A percentile compares a stretch with the other conserved stretches of the same genome.
Evolutionary conservation across 2,329 filamentous ascomycete species (phyloP).

Genomic region (Aspergillus aculeatus): DNA sequence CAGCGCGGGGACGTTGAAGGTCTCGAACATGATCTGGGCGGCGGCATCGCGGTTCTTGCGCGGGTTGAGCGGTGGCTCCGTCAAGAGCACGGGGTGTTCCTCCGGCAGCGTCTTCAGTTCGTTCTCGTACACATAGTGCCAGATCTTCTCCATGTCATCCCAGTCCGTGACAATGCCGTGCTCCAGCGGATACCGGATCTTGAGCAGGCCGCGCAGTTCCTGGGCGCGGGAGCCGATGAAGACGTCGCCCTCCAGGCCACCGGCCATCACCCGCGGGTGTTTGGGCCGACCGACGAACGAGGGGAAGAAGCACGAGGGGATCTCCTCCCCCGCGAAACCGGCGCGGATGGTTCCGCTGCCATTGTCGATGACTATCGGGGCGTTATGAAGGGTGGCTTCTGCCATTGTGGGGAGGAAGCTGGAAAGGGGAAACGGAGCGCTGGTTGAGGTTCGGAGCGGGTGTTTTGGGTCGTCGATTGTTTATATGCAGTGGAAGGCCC

Average conservation of each 20-base stretch:
- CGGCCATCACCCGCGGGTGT: constrained; percentile 91
- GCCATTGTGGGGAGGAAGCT: constrained; percentile 49
- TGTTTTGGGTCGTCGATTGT: constrained; percentile 23
- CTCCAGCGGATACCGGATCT: constrained; percentile 93
- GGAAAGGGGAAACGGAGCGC: constrained; percentile 6
- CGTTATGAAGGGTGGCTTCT: constrained; percentile 80
- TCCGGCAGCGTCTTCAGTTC: constrained; percentile 95
- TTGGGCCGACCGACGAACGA: constrained; percentile 97
- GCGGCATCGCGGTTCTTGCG: constrained; percentile 93
- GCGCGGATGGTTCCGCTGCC: constrained; percentile 96
- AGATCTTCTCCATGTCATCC: constrained; percentile 99
- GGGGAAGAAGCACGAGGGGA: constrained; percentile 95
- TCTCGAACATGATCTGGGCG: constrained; percentile 97
- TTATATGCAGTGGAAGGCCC: constrained; percentile 25
- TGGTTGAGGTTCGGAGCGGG: constrained; percentile 11
- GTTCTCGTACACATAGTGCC: constrained; percentile 96
- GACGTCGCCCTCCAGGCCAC: constrained; percentile 90
- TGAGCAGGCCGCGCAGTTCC: constrained; percentile 86
- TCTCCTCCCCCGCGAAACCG: constrained; percentile 92
- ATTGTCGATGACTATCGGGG: constrained; percentile 97
- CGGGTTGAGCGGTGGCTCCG: constrained; percentile 92
- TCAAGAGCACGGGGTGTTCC: constrained; percentile 96
- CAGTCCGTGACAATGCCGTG: constrained; percentile 98
- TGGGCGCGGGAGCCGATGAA: constrained; percentile 94
- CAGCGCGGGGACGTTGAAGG: constrained; percentile 94